Evolutionary conservation across 441 rosid species (phyloP), one percentile per base, ranked within the genome.

Genomic region (Pelargonium fulgidum): DNA sequence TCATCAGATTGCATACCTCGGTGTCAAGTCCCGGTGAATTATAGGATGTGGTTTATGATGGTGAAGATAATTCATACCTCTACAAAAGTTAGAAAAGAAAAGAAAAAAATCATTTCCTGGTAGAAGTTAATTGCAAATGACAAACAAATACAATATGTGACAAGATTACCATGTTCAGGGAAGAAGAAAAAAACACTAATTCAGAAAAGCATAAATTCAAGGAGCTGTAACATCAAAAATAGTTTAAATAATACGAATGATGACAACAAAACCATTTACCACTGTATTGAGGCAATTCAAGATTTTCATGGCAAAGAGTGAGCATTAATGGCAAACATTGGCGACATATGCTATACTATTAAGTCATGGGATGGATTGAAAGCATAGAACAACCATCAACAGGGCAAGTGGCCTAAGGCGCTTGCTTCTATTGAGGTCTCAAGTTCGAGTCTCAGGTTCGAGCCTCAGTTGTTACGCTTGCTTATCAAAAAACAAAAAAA

Each of bases 11-110:
- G 64, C 56, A 66, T 81, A 81, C 92, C 89, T 87, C 13, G 87
- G 89, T 0, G 87, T 87, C 80, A 85, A 74, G 78, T 85, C 92
- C 41, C 86, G 81, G 73, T 83, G 89, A 70, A 85, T 78, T n/a
- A 82, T 85, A 62, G 89, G 81, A 69, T 82, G 83, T 5, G 86
- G 89, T 67, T 82, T 87, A 73, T 84, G 87, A 69, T 80, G 84
- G 73, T 82, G 89, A 74, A 87, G 85, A 77, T 87, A 87, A 73
- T 87, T 87, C 92, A 83, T 87, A 68, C 89, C 89, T 74, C 89
- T 85, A 77, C 72, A 84, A 76, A 50, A 26, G 50, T 70, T n/a
- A n/a, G n/a, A n/a, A n/a, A n/a, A n/a, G n/a, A n/a, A n/a, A 4
- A 17, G 56, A 0, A 47, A 62, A 65, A 62, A 17, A 66, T 62